Conservation (phyloP, 768 basidiomycete genomes). For the Serendipita vermifera region DNA sequence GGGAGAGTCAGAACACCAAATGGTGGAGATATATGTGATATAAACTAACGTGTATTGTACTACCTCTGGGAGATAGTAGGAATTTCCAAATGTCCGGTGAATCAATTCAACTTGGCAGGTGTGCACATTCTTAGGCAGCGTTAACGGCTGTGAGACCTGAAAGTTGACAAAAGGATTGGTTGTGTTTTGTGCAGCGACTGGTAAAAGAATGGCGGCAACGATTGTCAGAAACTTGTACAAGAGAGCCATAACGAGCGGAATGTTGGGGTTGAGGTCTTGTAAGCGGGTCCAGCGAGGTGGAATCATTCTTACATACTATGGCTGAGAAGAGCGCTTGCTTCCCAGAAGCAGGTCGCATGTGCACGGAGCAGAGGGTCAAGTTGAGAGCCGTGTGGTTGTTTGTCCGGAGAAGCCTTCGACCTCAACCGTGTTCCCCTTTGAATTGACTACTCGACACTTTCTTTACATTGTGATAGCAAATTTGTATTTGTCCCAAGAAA, state of each 20-base stretch:
- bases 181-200: background rate
- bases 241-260: background rate
- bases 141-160: slow-evolving; percentile 61
- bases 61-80: slow-evolving; percentile 40
- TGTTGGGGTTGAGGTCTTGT: no score
- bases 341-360: slow-evolving; percentile 1
- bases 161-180: slow-evolving; percentile 37
- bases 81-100: slow-evolving; percentile 31
- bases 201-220: background rate
- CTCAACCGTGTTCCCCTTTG: no score
- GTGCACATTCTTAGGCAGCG: slow-evolving; percentile 45
- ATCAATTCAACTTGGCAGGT: slow-evolving; percentile 54
- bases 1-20: background rate
- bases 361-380: no score
- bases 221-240: background rate
- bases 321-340: slow-evolving; percentile 6
- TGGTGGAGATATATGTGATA: background rate
- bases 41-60: slow-evolving; percentile 43
- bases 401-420: no score
- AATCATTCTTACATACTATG: slow-evolving; percentile 3
- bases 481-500: no score
- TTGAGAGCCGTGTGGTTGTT: no score
- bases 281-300: no score
- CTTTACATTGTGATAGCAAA: no score
- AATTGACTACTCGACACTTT: no score